Evolutionary conservation across 1,139 yeast species (phyloP).

Genomic region (Protomyces inundatus): DNA sequence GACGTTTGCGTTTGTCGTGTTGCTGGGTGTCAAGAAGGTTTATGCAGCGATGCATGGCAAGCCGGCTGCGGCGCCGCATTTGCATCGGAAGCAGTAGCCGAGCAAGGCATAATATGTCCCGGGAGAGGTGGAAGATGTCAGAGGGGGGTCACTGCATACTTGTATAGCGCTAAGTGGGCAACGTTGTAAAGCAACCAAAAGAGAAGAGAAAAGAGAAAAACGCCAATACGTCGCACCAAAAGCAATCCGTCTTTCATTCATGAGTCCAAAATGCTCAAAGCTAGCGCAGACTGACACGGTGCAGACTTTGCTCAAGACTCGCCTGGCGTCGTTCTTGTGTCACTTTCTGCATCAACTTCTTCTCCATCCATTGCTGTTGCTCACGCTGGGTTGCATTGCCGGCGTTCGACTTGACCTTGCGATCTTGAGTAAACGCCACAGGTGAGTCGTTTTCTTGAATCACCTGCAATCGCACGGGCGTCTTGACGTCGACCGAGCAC

Average conservation of each 20-base stretch:
- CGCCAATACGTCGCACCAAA: not conserved
- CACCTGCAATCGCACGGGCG: not conserved
- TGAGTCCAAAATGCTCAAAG: not conserved
- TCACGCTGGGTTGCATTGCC: not conserved
- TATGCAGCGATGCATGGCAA: slow-evolving; percentile 9
- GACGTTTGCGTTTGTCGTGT: slow-evolving; percentile 6
- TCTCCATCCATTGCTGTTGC: not conserved
- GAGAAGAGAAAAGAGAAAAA: not conserved
- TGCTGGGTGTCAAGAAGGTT: not conserved
- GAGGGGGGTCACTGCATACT: too few relatives aligned
- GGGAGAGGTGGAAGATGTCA: too few relatives aligned
- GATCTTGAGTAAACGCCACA: not conserved
- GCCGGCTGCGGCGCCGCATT: not conserved
- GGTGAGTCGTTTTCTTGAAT: not conserved
- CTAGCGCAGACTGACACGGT: not conserved
- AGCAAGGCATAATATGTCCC: too few relatives aligned
- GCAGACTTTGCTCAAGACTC: not conserved
- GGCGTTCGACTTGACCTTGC: not conserved
- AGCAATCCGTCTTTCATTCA: not conserved
- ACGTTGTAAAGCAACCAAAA: too few relatives aligned
- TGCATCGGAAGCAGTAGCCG: too few relatives aligned
- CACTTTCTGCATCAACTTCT: not conserved
- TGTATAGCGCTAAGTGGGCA: too few relatives aligned
- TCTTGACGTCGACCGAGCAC: not conserved
- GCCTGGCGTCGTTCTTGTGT: not conserved